Base-by-base conservation (phyloP, 495 filamentous ascomycete genomes). In the Hypoxylon perforatum region DNA sequence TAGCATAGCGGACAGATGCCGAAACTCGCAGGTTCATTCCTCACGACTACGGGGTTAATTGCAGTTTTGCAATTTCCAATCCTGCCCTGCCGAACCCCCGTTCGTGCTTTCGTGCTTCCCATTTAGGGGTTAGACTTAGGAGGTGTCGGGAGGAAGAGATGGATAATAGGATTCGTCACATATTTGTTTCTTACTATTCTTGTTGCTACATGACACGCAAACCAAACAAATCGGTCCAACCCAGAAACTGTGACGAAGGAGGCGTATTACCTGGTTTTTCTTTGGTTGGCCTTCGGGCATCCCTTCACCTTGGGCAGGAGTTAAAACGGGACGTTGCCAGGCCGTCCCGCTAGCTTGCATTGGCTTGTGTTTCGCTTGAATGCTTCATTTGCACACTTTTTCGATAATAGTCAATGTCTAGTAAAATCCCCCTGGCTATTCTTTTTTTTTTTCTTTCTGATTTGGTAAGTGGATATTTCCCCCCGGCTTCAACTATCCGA, bases 181-280 rank as follows among this genome's bases (percentile, higher is more conserved):
- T 50, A 51, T 21, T 51, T n/a, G 57, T 62, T 49, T 57, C 65
- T 63, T 68, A 61, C 57, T 67, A 61, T 67, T 61, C 49, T 41
- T 12, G 44, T 52, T 57, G 45, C 50, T 41, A 59, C 52, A 68
- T 59, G 59, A 58, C 59, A 68, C 25, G 25, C 55, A 41, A 39
- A 12, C 61, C 28, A 57, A 39, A 44, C 19, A 28, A 50, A n/a
- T n/a, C n/a, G n/a, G n/a, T n/a, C n/a, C n/a, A n/a, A n/a, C n/a
- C n/a, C n/a, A n/a, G n/a, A n/a, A n/a, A n/a, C n/a, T n/a, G 56
- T 69, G 61, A 69, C 61, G 66, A 57, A 61, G 56, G 61, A 57
- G 55, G 66, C 61, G 56, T 25, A 57, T 12, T 56, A 49, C 47
- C 46, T 12, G 22, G 25, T n/a, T 51, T 51, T 36, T 55, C 39